Percentiles rank a stretch among this genome's conserved stretches.
These are phyloP conservation scores for Amanita fuliginea DNA, from an alignment of 768 basidiomycete genomes.

Conservation along the genomic window DNA sequence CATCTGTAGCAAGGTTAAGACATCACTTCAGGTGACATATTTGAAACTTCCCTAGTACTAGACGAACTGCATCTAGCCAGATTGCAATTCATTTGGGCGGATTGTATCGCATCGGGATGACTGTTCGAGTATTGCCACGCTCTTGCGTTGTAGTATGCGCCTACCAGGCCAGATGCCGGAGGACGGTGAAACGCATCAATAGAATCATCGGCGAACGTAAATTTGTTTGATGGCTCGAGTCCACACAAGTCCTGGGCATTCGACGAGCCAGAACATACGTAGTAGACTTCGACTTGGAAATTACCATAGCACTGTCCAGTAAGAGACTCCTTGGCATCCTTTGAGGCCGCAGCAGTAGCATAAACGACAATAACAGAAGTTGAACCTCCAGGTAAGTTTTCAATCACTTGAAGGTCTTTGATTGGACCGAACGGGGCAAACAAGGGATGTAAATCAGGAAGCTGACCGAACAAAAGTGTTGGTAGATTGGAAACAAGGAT, in stretches of 20 bases:
- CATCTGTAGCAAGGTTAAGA: not conserved
- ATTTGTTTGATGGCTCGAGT: not conserved
- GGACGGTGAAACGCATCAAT: not conserved
- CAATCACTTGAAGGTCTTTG: conserved; percentile 45
- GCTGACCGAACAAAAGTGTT: conserved; percentile 52
- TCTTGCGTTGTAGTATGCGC: not conserved
- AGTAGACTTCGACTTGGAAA: conserved; percentile 20
- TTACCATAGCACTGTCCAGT: conserved; percentile 53
- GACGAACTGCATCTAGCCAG: not conserved
- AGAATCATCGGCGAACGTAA: not conserved
- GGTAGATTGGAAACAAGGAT: conserved; percentile 60
- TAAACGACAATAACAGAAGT: conserved; percentile 60
- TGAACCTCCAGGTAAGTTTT: conserved; percentile 26
- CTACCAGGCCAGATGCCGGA: not conserved
- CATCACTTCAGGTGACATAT: not conserved
- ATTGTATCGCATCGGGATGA: not conserved
- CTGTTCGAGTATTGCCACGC: not conserved
- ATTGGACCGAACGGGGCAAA: conserved; percentile 64
- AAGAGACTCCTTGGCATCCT: conserved; percentile 54
- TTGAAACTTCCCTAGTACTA: conserved; percentile 1
- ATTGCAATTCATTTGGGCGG: not conserved
- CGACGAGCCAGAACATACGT: not conserved
- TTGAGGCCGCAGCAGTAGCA: conserved; percentile 36
- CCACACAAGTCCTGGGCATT: not conserved
- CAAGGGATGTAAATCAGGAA: conserved; percentile 59